Evolutionary conservation across 2,329 filamentous ascomycete genomes (phyloP), one percentile per base, ranked within the genome.

Genomic region (Calonectria honghensis): DNA sequence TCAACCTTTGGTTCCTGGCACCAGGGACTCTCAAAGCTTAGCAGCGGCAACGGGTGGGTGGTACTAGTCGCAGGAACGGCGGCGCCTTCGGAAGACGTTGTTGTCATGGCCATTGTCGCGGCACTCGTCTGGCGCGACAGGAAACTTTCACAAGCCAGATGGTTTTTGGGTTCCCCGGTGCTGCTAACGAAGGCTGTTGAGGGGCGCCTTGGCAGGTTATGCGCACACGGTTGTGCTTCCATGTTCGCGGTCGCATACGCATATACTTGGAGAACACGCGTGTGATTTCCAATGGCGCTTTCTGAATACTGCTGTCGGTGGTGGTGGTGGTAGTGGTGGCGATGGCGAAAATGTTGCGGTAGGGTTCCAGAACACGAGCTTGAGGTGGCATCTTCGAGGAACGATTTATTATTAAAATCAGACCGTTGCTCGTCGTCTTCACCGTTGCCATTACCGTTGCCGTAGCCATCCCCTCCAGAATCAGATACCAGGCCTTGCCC

Each of bases 331-430:
- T 14, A n/a, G 20, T 35, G 14, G 41, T 64, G 32, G 45, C 66
- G 50, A 24, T 35, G 75, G 61, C 70, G 67, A 35, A 74, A 75
- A 68, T 68, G 68, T 73, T 75, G 76, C 66, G 75, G 73, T 29
- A 74, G 69, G 75, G 78, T 78, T 54, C 72, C 77, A 39, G 80
- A 75, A 59, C 70, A 59, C 18, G 80, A 81, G 65, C 68, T 78
- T 69, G 80, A 74, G n/a, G 80, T 81, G 61, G 81, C 80, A 35
- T 76, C 80, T 75, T 81, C 80, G 50, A 81, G 69, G 76, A 81
- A 81, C 72, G 77, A 81, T 72, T 77, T 76, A 77, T 81, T 79
- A 78, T 78, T 75, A 72, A 72, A 54, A 41, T 73, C 69, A 52
- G 64, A 71, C 52, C 51, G 74, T 31, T 77, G 75, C 64, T 79